These are phyloP conservation scores for Sarocladium strictum DNA, from an alignment of 2,329 filamentous ascomycete genomes.

Conservation along the genomic window DNA sequence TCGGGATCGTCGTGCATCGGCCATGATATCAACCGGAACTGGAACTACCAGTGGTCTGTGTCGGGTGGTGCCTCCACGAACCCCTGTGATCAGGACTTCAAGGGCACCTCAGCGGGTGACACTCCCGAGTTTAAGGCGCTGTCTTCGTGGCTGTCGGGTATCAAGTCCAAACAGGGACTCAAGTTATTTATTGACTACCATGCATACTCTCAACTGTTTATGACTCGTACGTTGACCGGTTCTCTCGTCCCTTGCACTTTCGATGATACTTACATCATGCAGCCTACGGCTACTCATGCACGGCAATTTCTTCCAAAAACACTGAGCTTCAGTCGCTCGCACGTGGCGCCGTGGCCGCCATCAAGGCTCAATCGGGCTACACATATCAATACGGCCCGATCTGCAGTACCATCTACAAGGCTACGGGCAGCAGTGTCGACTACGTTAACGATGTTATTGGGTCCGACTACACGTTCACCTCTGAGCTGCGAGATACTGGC, in stretches of 20 bases:
- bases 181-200: constrained; percentile 62
- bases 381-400: constrained; percentile 42
- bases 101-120: constrained; percentile 35
- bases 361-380: constrained; percentile 35
- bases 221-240: constrained; percentile 30
- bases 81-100: constrained; percentile 45
- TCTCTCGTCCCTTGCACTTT: background rate
- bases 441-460: constrained; percentile 36
- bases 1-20: constrained; percentile 38
- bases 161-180: constrained; percentile 38
- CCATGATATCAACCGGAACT: constrained; percentile 55
- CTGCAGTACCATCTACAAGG: constrained; percentile 57
- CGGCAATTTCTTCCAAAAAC: constrained; percentile 37
- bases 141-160: constrained; percentile 25
- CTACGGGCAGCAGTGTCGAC: constrained; percentile 40
- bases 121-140: constrained; percentile 47
- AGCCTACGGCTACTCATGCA: constrained; percentile 55
- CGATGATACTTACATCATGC: background rate
- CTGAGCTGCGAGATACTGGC: constrained; percentile 33
- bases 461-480: constrained; percentile 34
- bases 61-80: constrained; percentile 45
- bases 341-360: constrained; percentile 41
- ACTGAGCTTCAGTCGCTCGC: constrained; percentile 43
- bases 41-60: constrained; percentile 48
- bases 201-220: constrained; percentile 55